These are phyloP conservation scores for Phyllosticta citribraziliensis DNA, from an alignment of 2,329 filamentous ascomycete genomes.

Conservation along the genomic window DNA sequence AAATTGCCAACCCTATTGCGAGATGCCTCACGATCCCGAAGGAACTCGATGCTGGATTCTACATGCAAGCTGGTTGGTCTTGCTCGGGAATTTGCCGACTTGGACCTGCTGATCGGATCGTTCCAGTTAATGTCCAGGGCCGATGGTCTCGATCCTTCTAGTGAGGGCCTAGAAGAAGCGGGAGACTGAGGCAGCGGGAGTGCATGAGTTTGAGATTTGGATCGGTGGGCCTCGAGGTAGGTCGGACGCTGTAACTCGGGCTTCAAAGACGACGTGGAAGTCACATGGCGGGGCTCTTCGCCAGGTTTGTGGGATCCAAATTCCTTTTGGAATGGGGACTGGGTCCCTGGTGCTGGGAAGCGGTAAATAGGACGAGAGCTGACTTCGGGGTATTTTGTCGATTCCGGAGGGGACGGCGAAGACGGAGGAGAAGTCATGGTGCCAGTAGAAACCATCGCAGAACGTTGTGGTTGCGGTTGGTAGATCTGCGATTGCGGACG, in stretches of 20 bases:
- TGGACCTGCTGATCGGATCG: conserved; percentile 48
- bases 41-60: conserved; percentile 70
- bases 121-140: conserved; percentile 52
- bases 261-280: conserved; percentile 21
- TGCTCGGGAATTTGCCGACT: conserved; percentile 55
- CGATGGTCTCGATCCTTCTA: conserved; percentile 60
- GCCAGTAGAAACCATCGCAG: conserved; percentile 57
- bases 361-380: conserved; percentile 43
- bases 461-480: conserved; percentile 39
- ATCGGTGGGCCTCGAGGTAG: conserved; percentile 35
- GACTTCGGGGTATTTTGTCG: conserved; percentile 28
- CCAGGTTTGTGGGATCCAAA: conserved; percentile 38
- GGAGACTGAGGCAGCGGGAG: conserved; percentile 45
- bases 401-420: conserved; percentile 16
- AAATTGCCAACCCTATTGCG: conserved; percentile 23
- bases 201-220: conserved; percentile 41
- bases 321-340: conserved; percentile 34
- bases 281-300: conserved; percentile 24
- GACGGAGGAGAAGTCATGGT: conserved; percentile 65
- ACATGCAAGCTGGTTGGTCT: conserved; percentile 77
- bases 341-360: conserved; percentile 36
- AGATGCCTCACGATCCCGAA: conserved; percentile 64
- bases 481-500: conserved; percentile 22
- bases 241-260: conserved; percentile 32
- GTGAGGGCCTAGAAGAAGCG: conserved; percentile 54